Evolutionary conservation across 208 protist genomes (phyloP).

Genomic region (Leishmania major): DNA sequence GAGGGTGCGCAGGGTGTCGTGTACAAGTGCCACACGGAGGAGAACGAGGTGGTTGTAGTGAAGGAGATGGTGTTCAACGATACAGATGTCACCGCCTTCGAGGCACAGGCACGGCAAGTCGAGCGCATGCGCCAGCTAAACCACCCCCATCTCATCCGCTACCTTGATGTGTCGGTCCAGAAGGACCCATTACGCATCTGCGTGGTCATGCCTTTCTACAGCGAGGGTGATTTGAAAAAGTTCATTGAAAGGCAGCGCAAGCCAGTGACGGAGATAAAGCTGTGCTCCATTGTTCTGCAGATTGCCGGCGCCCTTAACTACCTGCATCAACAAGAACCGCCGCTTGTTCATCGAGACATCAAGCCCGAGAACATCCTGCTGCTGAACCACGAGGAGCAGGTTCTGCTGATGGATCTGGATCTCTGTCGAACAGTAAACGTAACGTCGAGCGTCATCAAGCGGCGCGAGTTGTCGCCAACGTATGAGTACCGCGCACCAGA

Average conservation of each 20-base stretch:
- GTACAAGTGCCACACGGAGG: conserved; percentile 72
- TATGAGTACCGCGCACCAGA: conserved; percentile 86
- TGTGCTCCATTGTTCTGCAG: conserved; percentile 83
- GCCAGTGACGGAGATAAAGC: conserved; percentile 63
- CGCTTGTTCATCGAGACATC: conserved; percentile 87
- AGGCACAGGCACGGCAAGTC: conserved; percentile 59
- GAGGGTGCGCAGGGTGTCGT: conserved; percentile 83
- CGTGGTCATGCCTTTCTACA: conserved; percentile 89
- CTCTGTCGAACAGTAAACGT: conserved; percentile 65
- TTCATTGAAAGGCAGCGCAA: conserved; percentile 61
- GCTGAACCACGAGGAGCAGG: conserved; percentile 78
- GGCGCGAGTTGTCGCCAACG: conserved; percentile 49
- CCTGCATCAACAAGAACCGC: conserved; percentile 76
- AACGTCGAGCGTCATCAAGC: conserved; percentile 43
- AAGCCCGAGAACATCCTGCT: conserved; percentile 92
- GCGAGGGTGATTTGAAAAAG: conserved; percentile 68
- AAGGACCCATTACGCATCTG: conserved; percentile 54
- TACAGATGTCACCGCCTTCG: conserved; percentile 33
- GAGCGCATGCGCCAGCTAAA: conserved; percentile 69
- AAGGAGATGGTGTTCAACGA: conserved; percentile 84
- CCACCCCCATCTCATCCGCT: conserved; percentile 84
- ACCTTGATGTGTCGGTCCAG: conserved; percentile 73
- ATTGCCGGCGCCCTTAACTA: conserved; percentile 78
- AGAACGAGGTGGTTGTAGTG: conserved; percentile 74
- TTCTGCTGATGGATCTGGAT: conserved; percentile 90